Conservation (phyloP, 2,329 filamentous ascomycete species). For the Botrytis cinerea region DNA sequence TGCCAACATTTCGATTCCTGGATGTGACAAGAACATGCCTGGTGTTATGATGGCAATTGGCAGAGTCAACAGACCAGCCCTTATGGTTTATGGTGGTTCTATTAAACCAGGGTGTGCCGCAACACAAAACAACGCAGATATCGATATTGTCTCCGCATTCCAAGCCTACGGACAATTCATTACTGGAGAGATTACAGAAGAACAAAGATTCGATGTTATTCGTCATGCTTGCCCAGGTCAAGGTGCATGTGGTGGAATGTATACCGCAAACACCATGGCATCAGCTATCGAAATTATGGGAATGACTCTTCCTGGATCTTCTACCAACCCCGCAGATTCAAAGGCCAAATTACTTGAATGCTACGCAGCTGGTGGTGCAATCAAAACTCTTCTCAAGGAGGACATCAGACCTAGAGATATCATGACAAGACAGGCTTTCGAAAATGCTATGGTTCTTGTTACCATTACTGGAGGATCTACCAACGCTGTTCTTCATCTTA, state of each 20-base stretch:
- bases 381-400: slow-evolving; percentile 72
- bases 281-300: slow-evolving; percentile 71
- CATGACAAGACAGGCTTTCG: slow-evolving; percentile 76
- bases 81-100: slow-evolving; percentile 97
- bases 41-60: slow-evolving; percentile 92
- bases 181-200: slow-evolving; percentile 85
- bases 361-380: slow-evolving; percentile 67
- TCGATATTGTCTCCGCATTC: slow-evolving; percentile 97
- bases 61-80: slow-evolving; percentile 85
- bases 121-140: slow-evolving; percentile 69
- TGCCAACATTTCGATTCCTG: slow-evolving; percentile 92
- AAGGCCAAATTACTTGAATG: slow-evolving; percentile 73
- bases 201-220: slow-evolving; percentile 92
- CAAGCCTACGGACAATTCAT: slow-evolving; percentile 97
- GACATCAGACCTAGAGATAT: slow-evolving; percentile 79
- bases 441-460: slow-evolving; percentile 82
- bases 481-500: slow-evolving; percentile 81
- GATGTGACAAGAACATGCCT: slow-evolving; percentile 99
- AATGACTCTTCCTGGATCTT: slow-evolving; percentile 80
- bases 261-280: slow-evolving; percentile 78
- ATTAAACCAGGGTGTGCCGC: slow-evolving; percentile 88
- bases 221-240: slow-evolving; percentile 83
- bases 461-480: slow-evolving; percentile 83
- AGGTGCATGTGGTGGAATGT: slow-evolving; percentile 86
- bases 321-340: slow-evolving; percentile 75